Base-by-base conservation (phyloP, 2,329 filamentous ascomycete genomes). In the Xylariaceae sp. region DNA sequence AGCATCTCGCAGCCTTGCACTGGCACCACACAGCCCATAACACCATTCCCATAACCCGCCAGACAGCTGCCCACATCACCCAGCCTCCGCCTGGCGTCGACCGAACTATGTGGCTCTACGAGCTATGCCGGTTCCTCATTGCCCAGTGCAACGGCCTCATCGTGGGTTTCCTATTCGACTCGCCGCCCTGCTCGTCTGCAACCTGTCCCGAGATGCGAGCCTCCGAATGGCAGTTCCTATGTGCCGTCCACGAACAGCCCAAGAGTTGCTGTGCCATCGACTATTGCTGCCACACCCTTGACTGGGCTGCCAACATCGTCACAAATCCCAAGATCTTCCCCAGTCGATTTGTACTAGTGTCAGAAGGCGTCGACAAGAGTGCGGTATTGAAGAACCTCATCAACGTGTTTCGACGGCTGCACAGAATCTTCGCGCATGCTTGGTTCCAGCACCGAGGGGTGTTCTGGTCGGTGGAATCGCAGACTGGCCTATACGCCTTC, bases 131-230 rank as follows among this genome's bases (percentile, higher is more conserved):
- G 55, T 96, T 97, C 69, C 84, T 99, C 53, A 95, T 93, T 48
- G 88, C 93, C 60, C 92, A 97, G 73, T 93, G 90, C 69, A 99
- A 99, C 75, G 85, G 86, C 57, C 82, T 99, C 50, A 89, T 97
- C 60, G 86, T 96, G 53, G 90, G 90, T 58, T 93, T 99, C 65
- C 90, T 99, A 63, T 89, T 91, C 68, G 94, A 97, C 71, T 81
- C 79, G 41, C 93, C 93, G 6, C 87, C 93, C 3, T 99, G 94
- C 74, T 96, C 90, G 54, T 83, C 89, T 13, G 79, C 80, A 58
- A 97, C 94, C 1, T 99, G 94, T 66, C 91, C 92, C 31, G 94
- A 99, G 73, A 99, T 99, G 94, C 91, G 94, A 66, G 94, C 94
- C 2, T 94, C 89, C 31, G 93, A 99, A 75, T 99, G 94, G 94